phyloP scores from a whole-genome alignment of 208 protist species.

The Trypanosoma avium region DNA sequence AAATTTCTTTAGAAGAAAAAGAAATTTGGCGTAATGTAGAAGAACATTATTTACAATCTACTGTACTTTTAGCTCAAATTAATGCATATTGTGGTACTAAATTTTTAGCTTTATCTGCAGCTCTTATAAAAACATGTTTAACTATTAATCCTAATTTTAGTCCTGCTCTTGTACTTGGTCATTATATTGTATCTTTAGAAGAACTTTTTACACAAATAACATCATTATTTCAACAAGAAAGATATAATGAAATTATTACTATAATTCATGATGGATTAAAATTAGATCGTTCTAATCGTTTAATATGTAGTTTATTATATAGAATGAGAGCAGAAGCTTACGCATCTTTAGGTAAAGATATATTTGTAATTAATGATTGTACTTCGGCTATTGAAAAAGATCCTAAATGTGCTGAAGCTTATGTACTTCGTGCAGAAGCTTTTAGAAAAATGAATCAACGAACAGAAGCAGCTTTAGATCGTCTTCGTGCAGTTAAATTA shows the following conservation, averaged over 20 bases:
- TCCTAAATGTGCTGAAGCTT: constrained; percentile 41
- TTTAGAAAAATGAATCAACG: constrained; percentile 26
- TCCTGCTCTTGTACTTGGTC: constrained; percentile 59
- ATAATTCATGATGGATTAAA: constrained; percentile 42
- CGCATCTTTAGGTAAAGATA: constrained; percentile 30
- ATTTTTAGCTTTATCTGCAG: constrained; percentile 75
- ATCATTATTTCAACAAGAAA: constrained; percentile 21
- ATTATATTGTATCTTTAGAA: constrained; percentile 69
- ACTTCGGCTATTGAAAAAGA: constrained; percentile 45
- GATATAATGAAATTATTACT: constrained; percentile 37
- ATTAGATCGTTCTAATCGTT: constrained; percentile 47
- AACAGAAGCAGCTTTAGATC: constrained; percentile 51
- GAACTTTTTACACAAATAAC: constrained; percentile 40
- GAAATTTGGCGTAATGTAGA: constrained; percentile 42
- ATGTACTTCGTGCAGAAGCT: constrained; percentile 51
- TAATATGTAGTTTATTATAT: constrained; percentile 44
- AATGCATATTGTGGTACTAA: constrained; percentile 67
- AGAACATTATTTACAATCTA: constrained; percentile 67
- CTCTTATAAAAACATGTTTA: constrained; percentile 65
- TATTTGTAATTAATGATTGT: constrained; percentile 63
- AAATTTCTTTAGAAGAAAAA: constrained; percentile 34
- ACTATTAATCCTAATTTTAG: constrained; percentile 45
- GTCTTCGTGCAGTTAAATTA: constrained; percentile 33
- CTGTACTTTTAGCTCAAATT: constrained; percentile 72
- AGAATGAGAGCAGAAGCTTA: constrained; percentile 52